Percentiles rank a stretch among this genome's conserved stretches.
phyloP scores from a whole-genome alignment of 768 basidiomycete species.

The Agaricus subrufescens region DNA sequence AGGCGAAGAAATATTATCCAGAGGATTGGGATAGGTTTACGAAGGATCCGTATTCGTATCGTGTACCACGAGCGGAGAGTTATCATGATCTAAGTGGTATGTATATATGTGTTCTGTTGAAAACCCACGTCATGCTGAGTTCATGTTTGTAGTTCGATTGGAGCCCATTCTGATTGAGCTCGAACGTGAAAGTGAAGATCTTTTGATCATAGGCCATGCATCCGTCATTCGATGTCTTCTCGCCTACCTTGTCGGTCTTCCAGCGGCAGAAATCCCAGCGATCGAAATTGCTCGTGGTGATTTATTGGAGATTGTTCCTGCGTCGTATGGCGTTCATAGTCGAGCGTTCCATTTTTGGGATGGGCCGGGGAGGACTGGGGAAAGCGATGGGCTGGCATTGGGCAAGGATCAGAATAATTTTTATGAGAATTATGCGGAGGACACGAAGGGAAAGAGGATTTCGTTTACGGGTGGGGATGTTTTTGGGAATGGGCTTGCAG shows the following conservation, averaged over 20 bases:
- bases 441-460: slow-evolving; percentile 59
- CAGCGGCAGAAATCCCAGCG: slow-evolving; percentile 94
- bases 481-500: slow-evolving; percentile 1
- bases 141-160: slow-evolving; percentile 63
- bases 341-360: slow-evolving; percentile 93
- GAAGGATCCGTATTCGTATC: slow-evolving; percentile 88
- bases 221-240: slow-evolving; percentile 96
- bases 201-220: slow-evolving; percentile 95
- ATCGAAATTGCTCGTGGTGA: slow-evolving; percentile 97
- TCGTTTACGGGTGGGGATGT: slow-evolving; percentile 16
- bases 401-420: slow-evolving; percentile 70
- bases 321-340: slow-evolving; percentile 85
- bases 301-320: slow-evolving; percentile 87
- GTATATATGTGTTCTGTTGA: neutral
- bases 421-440: slow-evolving; percentile 86
- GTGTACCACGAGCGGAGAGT: slow-evolving; percentile 92
- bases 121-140: neutral
- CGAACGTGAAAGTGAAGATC: slow-evolving; percentile 89
- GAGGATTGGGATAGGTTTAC: slow-evolving; percentile 92
- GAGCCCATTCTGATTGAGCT: slow-evolving; percentile 91
- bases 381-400: slow-evolving; percentile 20
- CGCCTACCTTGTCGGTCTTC: slow-evolving; percentile 89
- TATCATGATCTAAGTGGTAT: slow-evolving; percentile 91
- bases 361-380: slow-evolving; percentile 64
- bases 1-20: slow-evolving; percentile 86